Percentiles rank a stretch among this genome's conserved stretches.
Evolutionary conservation across 345 rosid species (phyloP).

Genomic region (Clausena lansium): DNA sequence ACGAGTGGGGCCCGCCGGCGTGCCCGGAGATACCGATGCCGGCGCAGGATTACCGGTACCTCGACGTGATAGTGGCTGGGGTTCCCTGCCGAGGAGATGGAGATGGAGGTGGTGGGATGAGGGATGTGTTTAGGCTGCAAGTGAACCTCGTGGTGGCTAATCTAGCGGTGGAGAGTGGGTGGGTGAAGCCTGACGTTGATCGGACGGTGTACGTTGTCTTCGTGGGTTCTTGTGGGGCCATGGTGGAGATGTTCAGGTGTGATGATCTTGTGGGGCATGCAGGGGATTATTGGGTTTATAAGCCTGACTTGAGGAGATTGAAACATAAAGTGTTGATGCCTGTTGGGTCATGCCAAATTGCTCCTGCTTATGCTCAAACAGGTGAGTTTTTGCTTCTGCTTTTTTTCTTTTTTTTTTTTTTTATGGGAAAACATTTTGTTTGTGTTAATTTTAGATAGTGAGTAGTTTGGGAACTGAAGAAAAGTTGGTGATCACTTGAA

Average conservation of each 20-base stretch:
- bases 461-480: not conserved
- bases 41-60: conserved; percentile 43
- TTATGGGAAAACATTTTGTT: not conserved
- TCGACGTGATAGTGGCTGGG: conserved; percentile 63
- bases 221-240: conserved; percentile 68
- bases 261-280: conserved; percentile 57
- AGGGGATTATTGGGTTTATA: conserved; percentile 68
- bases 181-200: conserved; percentile 8
- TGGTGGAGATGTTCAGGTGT: conserved; percentile 78
- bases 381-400: conserved; percentile 35
- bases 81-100: conserved; percentile 45
- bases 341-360: conserved; percentile 77
- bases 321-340: conserved; percentile 75
- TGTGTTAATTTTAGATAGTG: not conserved
- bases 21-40: conserved; percentile 87
- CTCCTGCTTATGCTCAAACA: conserved; percentile 37
- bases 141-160: conserved; percentile 77
- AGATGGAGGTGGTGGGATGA: conserved; percentile 25
- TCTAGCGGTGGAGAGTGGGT: conserved; percentile 52
- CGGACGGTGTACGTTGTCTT: conserved; percentile 52
- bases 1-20: conserved; percentile 18
- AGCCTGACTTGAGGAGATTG: conserved; percentile 49
- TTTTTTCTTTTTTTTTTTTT: not conserved
- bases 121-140: conserved; percentile 74
- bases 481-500: not conserved